These are phyloP conservation scores for Pleurotus pulmonarius DNA, from an alignment of 768 basidiomycete species.

Conservation along the genomic window DNA sequence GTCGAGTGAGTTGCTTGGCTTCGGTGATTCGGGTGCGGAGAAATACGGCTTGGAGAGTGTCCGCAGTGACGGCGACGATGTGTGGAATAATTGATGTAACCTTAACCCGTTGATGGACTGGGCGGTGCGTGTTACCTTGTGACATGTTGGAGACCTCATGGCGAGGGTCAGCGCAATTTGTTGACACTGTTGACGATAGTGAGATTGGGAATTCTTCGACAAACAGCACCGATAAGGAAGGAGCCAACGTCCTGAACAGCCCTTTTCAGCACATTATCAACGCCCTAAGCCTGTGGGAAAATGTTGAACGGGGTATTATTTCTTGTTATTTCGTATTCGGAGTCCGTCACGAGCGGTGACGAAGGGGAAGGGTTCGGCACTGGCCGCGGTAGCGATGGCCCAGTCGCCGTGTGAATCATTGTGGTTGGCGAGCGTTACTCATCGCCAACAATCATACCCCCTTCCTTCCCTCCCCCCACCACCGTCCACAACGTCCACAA, in stretches of 20 bases:
- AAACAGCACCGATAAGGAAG: constrained; percentile 3
- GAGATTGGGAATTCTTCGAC: not conserved
- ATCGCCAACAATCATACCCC: constrained; percentile 32
- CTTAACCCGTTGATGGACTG: constrained; percentile 1
- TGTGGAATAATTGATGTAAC: constrained; percentile 5
- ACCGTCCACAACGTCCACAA: constrained; percentile 18
- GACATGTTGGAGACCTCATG: not conserved
- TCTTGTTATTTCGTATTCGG: constrained; percentile 28
- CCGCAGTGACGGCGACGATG: not conserved
- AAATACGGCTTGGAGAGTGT: not conserved
- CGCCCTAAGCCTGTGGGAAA: constrained; percentile 6
- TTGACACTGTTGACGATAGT: constrained; percentile 2
- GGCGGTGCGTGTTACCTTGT: not conserved
- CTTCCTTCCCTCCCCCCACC: constrained; percentile 19
- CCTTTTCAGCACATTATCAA: not conserved
- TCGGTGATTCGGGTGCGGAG: not conserved
- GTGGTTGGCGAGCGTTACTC: constrained; percentile 49
- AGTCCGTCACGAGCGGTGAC: constrained; percentile 56
- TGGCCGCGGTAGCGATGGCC: constrained; percentile 52
- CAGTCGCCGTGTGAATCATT: constrained; percentile 55
- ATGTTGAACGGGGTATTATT: constrained; percentile 1
- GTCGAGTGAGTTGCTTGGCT: no score
- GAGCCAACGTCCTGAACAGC: constrained; percentile 4
- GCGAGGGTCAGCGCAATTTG: not conserved
- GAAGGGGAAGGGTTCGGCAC: constrained; percentile 49